Conservation (phyloP, 495 filamentous ascomycete genomes). For the Thermochaetoides thermophila region DNA sequence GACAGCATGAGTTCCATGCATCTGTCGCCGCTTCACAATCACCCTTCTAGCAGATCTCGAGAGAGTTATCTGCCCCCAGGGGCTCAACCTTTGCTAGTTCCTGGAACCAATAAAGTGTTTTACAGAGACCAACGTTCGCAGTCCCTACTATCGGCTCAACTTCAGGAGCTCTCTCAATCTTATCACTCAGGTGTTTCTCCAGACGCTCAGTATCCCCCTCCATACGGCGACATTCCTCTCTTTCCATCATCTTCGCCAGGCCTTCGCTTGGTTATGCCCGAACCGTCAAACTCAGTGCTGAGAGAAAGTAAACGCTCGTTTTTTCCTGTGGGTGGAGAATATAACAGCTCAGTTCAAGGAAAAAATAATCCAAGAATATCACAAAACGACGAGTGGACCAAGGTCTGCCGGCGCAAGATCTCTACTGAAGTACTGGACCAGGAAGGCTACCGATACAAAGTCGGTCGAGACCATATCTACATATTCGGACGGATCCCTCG, state of each 20-base stretch:
- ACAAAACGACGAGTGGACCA: slow-evolving; percentile 55
- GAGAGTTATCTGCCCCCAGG: slow-evolving; percentile 10
- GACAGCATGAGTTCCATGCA: slow-evolving; percentile 21
- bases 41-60: slow-evolving; percentile 21
- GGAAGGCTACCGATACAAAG: slow-evolving; percentile 53
- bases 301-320: too few relatives aligned
- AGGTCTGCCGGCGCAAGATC: slow-evolving; percentile 47
- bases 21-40: slow-evolving; percentile 13
- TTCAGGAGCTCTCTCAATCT: too few relatives aligned
- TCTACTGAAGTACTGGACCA: slow-evolving; percentile 52
- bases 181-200: too few relatives aligned
- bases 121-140: slow-evolving; percentile 5
- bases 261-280: too few relatives aligned
- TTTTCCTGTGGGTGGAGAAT: slow-evolving; percentile 9
- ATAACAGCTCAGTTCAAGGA: slow-evolving; percentile 31
- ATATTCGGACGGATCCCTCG: slow-evolving; percentile 46
- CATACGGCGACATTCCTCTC: too few relatives aligned
- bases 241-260: too few relatives aligned
- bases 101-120: slow-evolving; percentile 4
- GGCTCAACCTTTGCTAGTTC: slow-evolving; percentile 11
- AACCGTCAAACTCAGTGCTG: too few relatives aligned
- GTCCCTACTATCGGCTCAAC: too few relatives aligned
- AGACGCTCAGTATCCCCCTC: too few relatives aligned
- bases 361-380: slow-evolving; percentile 45
- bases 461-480: slow-evolving; percentile 50